These are phyloP conservation scores for Trichocladium antarcticum DNA, from an alignment of 495 filamentous ascomycete species.

Conservation along the genomic window DNA sequence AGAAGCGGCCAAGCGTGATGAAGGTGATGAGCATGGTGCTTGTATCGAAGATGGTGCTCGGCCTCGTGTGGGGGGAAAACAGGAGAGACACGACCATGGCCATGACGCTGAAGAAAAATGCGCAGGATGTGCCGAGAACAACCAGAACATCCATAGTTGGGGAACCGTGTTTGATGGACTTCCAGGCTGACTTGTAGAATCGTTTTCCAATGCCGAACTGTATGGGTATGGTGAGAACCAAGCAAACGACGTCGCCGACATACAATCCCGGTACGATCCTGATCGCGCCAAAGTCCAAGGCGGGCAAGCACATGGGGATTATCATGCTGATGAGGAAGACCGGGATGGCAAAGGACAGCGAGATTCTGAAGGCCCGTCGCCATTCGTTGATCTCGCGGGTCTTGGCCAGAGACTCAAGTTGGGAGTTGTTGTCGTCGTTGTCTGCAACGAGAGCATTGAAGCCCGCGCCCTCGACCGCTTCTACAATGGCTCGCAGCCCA, in stretches of 20 bases:
- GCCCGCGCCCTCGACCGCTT: slow-evolving; percentile 63
- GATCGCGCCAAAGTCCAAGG: slow-evolving; percentile 61
- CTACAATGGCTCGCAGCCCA: slow-evolving; percentile 74
- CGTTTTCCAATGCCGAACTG: slow-evolving; percentile 93
- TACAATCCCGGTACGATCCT: slow-evolving; percentile 63
- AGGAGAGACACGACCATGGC: slow-evolving; percentile 76
- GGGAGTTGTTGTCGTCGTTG: slow-evolving; percentile 89
- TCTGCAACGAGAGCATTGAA: slow-evolving; percentile 86
- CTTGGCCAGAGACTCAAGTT: slow-evolving; percentile 90
- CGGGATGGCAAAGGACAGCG: slow-evolving; percentile 70
- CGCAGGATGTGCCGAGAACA: slow-evolving; percentile 86
- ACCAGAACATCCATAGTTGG: slow-evolving; percentile 98
- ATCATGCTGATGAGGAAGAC: slow-evolving; percentile 92
- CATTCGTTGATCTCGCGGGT: slow-evolving; percentile 93
- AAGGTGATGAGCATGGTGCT: slow-evolving; percentile 99
- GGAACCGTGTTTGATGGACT: slow-evolving; percentile 74
- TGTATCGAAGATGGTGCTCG: slow-evolving; percentile 88
- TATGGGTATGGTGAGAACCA: slow-evolving; percentile 76
- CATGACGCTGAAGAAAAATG: slow-evolving; percentile 90
- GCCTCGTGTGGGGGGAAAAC: slow-evolving; percentile 56
- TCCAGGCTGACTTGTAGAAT: slow-evolving; percentile 86
- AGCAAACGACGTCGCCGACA: slow-evolving; percentile 74
- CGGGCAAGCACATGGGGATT: slow-evolving; percentile 64
- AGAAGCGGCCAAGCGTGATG: slow-evolving; percentile 78
- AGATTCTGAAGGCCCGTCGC: slow-evolving; percentile 65